phyloP scores from a whole-genome alignment of 2,329 filamentous ascomycete genomes.

The Aspergillus spinulosporus region DNA sequence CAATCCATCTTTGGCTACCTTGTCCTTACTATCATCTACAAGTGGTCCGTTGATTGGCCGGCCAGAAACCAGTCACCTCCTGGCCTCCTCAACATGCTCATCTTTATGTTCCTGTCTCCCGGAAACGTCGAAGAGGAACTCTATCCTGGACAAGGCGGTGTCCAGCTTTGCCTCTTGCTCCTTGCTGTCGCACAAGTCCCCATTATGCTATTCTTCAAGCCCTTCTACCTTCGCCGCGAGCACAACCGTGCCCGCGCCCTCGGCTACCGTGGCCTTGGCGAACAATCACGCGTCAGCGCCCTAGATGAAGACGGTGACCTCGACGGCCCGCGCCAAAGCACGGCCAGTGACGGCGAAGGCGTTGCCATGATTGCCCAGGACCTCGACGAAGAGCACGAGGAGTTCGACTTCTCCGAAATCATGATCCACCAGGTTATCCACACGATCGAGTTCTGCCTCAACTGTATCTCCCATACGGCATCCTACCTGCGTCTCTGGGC shows the following conservation, averaged over 20 bases:
- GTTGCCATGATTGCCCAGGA: slow-evolving; percentile 88
- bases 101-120: slow-evolving; percentile 97
- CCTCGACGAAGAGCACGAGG: slow-evolving; percentile 82
- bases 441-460: slow-evolving; percentile 98
- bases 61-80: slow-evolving; percentile 69
- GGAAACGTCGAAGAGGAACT: slow-evolving; percentile 68
- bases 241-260: slow-evolving; percentile 83
- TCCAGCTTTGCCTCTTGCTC: slow-evolving; percentile 78
- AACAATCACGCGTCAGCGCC: slow-evolving; percentile 82
- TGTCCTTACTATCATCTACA: slow-evolving; percentile 91
- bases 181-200: slow-evolving; percentile 86
- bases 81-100: slow-evolving; percentile 95
- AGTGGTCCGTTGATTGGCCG: slow-evolving; percentile 91
- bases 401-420: slow-evolving; percentile 94
- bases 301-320: slow-evolving; percentile 84
- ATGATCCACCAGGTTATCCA: slow-evolving; percentile 99
- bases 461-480: slow-evolving; percentile 97
- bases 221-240: slow-evolving; percentile 90
- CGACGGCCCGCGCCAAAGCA: slow-evolving; percentile 62
- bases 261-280: slow-evolving; percentile 91
- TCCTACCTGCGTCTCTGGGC: slow-evolving; percentile 99
- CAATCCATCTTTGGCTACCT: slow-evolving; percentile 98
- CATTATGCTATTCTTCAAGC: slow-evolving; percentile 89
- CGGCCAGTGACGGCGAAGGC: slow-evolving; percentile 75
- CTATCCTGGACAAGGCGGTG: slow-evolving; percentile 71